Evolutionary conservation across 208 protist species (phyloP).

Genomic region (Vickermania ingenoplastis): DNA sequence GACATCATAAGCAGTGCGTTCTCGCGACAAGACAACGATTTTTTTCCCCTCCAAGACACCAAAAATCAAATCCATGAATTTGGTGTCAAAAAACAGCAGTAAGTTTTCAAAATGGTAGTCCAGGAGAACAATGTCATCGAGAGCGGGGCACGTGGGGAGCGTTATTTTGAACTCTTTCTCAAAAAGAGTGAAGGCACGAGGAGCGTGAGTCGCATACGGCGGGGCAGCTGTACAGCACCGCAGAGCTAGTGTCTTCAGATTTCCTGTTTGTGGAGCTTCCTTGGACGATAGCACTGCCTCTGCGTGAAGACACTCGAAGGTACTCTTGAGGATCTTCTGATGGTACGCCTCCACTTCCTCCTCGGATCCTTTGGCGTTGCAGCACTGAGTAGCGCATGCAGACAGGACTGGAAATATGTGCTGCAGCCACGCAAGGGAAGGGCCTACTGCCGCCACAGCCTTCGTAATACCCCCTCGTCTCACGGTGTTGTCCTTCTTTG

Average conservation of each 20-base stretch:
- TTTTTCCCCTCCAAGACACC: constrained; percentile 54
- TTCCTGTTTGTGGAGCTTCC: constrained; percentile 13
- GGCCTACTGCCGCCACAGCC: constrained; percentile 56
- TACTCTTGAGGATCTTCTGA: constrained; percentile 35
- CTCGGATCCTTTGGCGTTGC: constrained; percentile 42
- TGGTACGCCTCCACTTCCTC: constrained; percentile 37
- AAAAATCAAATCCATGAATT: constrained; percentile 48
- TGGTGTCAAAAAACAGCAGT: constrained; percentile 36
- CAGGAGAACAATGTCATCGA: constrained; percentile 34
- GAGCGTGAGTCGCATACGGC: constrained; percentile 23
- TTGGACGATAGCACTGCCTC: constrained; percentile 15
- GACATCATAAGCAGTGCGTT: constrained; percentile 53
- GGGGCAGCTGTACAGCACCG: constrained; percentile 23
- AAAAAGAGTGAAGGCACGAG: constrained; percentile 37
- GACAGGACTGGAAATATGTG: constrained; percentile 61
- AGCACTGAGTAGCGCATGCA: constrained; percentile 58
- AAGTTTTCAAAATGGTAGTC: constrained; percentile 57
- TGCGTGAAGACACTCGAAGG: constrained; percentile 41
- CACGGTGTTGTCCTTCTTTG: constrained; percentile 41
- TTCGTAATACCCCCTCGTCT: constrained; percentile 75
- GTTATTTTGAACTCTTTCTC: constrained; percentile 23
- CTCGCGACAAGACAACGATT: constrained; percentile 59
- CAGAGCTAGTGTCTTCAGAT: constrained; percentile 24
- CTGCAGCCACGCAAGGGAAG: constrained; percentile 57
- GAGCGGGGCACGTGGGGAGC: constrained; percentile 38